Percentiles rank a stretch among this genome's conserved stretches.
Evolutionary conservation across 164 flowering plant genomes (phyloP).

Genomic region (Annona squamosa): DNA sequence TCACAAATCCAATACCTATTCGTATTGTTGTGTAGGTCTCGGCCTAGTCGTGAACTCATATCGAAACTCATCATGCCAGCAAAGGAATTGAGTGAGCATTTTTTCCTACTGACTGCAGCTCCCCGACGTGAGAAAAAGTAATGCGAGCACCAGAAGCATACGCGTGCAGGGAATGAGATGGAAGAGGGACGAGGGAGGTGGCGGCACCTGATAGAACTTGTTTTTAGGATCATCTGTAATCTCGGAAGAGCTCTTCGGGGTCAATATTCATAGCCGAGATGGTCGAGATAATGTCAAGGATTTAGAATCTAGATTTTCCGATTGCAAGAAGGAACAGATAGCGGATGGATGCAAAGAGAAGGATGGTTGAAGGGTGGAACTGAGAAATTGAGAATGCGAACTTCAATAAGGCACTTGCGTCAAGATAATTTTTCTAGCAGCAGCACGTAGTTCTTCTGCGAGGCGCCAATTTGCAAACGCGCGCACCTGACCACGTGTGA

Average conservation of each 20-base stretch:
- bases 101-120: background rate
- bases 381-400: no score
- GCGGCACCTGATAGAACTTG: conserved; percentile 44
- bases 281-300: background rate
- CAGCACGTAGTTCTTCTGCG: no score
- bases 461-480: no score
- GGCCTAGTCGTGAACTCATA: no score
- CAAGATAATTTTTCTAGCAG: no score
- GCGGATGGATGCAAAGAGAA: no score
- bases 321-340: no score
- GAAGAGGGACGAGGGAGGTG: background rate
- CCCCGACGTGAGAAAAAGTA: background rate
- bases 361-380: no score
- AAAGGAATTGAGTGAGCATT: background rate
- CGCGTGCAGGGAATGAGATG: background rate
- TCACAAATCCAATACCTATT: background rate
- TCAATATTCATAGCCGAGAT: conserved; percentile 47
- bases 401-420: no score
- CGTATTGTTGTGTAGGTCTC: background rate
- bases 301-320: background rate
- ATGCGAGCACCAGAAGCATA: background rate
- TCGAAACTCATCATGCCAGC: background rate
- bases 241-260: conserved; percentile 66
- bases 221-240: conserved; percentile 69
- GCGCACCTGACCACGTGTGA: no score